phyloP scores from a whole-genome alignment of 2,329 filamentous ascomycete genomes.

The Calonectria hongkongensis region DNA sequence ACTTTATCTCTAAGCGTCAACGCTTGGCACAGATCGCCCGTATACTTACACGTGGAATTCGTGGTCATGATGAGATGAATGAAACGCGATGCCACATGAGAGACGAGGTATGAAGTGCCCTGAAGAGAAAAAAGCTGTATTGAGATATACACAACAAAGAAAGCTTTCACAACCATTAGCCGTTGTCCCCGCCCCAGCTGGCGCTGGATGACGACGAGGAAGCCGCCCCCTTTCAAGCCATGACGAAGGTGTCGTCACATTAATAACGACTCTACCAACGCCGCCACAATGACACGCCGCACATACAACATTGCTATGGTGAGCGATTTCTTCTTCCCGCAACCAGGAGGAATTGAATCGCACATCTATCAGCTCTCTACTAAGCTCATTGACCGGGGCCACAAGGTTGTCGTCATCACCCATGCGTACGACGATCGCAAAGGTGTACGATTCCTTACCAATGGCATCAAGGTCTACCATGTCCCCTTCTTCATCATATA shows the following conservation, averaged over 20 bases:
- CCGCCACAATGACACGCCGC: conserved; percentile 69
- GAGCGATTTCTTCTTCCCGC: conserved; percentile 99
- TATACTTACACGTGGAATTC: conserved; percentile 49
- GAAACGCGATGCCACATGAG: conserved; percentile 35
- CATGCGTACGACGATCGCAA: conserved; percentile 94
- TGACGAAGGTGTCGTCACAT: conserved; percentile 41
- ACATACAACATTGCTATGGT: conserved; percentile 90
- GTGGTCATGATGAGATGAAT: conserved; percentile 39
- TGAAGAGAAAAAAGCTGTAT: neutral
- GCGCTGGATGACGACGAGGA: conserved; percentile 32
- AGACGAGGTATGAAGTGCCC: conserved; percentile 23
- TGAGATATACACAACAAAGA: neutral
- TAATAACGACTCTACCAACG: conserved; percentile 34
- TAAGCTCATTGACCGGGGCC: conserved; percentile 96
- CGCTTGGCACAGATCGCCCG: conserved; percentile 42
- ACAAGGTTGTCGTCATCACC: conserved; percentile 98
- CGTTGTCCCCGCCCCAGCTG: conserved; percentile 32
- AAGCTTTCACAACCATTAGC: neutral
- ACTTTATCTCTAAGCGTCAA: conserved; percentile 53
- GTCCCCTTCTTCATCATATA: conserved; percentile 98
- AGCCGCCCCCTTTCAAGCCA: conserved; percentile 35
- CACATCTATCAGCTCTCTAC: conserved; percentile 98
- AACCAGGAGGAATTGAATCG: conserved; percentile 96
- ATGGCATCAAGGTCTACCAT: conserved; percentile 98
- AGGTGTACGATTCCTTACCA: conserved; percentile 95